Conservation (phyloP, 1,284 basidiomycete species). For the Trametes pubescens region DNA sequence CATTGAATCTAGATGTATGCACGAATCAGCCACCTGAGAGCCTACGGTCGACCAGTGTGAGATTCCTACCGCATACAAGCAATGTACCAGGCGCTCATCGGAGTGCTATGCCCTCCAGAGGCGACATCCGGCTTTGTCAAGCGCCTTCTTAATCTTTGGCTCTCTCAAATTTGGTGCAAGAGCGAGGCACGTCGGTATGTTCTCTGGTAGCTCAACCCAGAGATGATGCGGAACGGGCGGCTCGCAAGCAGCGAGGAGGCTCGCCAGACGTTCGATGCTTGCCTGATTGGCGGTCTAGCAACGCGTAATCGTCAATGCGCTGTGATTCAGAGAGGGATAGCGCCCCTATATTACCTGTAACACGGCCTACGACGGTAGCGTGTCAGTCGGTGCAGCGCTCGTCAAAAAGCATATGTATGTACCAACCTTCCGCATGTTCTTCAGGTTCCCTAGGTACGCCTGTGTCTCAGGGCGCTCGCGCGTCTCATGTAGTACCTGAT, state of each 20-base stretch:
- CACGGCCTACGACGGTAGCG: constrained; percentile 43
- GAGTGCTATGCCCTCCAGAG: constrained; percentile 29
- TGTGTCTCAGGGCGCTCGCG: constrained; percentile 49
- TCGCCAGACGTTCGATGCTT: constrained; percentile 47
- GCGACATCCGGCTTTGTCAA: constrained; percentile 49
- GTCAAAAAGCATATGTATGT: constrained; percentile 1
- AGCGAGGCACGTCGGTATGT: constrained; percentile 59
- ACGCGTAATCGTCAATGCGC: background rate
- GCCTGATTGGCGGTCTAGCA: constrained; percentile 46
- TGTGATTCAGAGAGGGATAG: too few relatives aligned
- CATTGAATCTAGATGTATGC: too few relatives aligned
- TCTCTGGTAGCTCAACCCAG: constrained; percentile 64
- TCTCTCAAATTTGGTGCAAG: constrained; percentile 58
- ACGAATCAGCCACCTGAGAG: too few relatives aligned
- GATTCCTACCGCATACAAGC: too few relatives aligned
- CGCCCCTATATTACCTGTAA: constrained; percentile 44
- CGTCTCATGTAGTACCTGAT: constrained; percentile 51
- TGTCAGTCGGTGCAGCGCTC: constrained; percentile 14
- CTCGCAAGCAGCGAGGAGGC: constrained; percentile 39
- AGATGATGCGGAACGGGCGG: constrained; percentile 52
- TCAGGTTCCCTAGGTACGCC: constrained; percentile 50
- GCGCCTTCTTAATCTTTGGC: constrained; percentile 49
- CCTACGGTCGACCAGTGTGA: too few relatives aligned
- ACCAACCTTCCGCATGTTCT: constrained; percentile 50
- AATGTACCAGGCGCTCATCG: too few relatives aligned